phyloP scores from a whole-genome alignment of 2,329 filamentous ascomycete genomes.

The Calonectria honghensis region DNA sequence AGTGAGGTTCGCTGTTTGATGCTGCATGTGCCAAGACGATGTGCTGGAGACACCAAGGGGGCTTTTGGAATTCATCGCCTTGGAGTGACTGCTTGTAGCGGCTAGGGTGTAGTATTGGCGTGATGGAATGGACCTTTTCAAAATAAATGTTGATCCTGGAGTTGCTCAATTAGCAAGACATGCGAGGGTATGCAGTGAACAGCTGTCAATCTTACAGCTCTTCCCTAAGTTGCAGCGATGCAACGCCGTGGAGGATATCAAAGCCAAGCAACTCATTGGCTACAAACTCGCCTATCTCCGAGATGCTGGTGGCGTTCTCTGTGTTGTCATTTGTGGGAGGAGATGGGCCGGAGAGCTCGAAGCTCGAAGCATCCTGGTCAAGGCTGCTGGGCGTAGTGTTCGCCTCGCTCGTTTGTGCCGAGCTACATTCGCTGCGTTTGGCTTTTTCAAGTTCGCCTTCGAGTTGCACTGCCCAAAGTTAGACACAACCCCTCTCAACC shows the following conservation, averaged over 20 bases:
- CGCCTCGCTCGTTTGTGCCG: neutral
- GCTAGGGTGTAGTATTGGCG: neutral
- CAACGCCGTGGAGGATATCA: neutral
- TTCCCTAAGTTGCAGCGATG: neutral
- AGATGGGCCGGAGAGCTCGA: neutral
- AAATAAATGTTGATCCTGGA: neutral
- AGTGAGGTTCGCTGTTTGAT: neutral
- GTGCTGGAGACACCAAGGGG: neutral
- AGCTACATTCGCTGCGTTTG: neutral
- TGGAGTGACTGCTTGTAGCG: neutral
- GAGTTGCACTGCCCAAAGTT: neutral
- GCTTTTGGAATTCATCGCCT: neutral
- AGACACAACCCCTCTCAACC: neutral
- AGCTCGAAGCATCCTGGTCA: neutral
- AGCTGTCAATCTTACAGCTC: neutral
- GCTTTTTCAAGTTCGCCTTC: neutral
- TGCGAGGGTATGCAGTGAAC: fast-evolving
- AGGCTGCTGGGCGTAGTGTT: neutral
- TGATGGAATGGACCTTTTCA: constrained; percentile 13
- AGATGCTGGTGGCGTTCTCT: neutral
- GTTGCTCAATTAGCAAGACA: neutral
- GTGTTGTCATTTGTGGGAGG: neutral
- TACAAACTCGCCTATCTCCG: neutral
- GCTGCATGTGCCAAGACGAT: neutral
- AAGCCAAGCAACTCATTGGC: neutral